Evolutionary conservation across 495 filamentous ascomycete genomes (phyloP).

Genomic region (Peziza echinospora): DNA sequence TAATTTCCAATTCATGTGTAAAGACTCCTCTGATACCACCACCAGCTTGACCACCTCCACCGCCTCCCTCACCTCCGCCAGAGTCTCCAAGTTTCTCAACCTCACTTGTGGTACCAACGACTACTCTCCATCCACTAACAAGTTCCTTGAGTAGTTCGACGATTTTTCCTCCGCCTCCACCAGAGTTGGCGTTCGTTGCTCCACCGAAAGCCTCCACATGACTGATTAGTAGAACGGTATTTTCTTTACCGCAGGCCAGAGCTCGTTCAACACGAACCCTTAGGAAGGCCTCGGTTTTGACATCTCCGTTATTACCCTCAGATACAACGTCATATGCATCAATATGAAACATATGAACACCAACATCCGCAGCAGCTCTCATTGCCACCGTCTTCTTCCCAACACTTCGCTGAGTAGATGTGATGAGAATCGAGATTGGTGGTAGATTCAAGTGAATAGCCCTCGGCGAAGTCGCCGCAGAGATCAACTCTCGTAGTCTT

Average conservation of each 20-base stretch:
- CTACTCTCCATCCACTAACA: constrained; percentile 44
- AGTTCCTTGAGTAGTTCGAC: constrained; percentile 54
- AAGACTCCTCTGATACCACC: constrained; percentile 63
- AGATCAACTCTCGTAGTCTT: constrained; percentile 62
- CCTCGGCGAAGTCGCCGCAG: constrained; percentile 68
- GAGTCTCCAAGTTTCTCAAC: constrained; percentile 73
- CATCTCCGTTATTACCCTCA: constrained; percentile 70
- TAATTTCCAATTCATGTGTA: constrained; percentile 87
- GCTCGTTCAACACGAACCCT: constrained; percentile 73
- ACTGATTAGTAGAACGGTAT: constrained; percentile 58
- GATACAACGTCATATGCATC: constrained; percentile 86
- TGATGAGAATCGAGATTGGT: constrained; percentile 66
- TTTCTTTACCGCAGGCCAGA: constrained; percentile 64
- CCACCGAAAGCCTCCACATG: constrained; percentile 83
- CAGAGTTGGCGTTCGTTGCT: constrained; percentile 45
- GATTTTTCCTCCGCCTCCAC: not conserved
- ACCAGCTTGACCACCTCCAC: not conserved
- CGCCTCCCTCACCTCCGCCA: not conserved
- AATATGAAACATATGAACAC: constrained; percentile 70
- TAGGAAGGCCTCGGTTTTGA: constrained; percentile 78
- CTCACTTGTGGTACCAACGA: constrained; percentile 85
- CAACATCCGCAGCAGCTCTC: constrained; percentile 67
- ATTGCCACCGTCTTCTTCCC: constrained; percentile 61
- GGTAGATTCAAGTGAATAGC: constrained; percentile 72
- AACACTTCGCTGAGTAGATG: constrained; percentile 76